Percentiles rank a stretch among this genome's conserved stretches.
Conservation (phyloP, 2,329 filamentous ascomycete species). For the Monilinia vaccinii-corymbosi region DNA sequence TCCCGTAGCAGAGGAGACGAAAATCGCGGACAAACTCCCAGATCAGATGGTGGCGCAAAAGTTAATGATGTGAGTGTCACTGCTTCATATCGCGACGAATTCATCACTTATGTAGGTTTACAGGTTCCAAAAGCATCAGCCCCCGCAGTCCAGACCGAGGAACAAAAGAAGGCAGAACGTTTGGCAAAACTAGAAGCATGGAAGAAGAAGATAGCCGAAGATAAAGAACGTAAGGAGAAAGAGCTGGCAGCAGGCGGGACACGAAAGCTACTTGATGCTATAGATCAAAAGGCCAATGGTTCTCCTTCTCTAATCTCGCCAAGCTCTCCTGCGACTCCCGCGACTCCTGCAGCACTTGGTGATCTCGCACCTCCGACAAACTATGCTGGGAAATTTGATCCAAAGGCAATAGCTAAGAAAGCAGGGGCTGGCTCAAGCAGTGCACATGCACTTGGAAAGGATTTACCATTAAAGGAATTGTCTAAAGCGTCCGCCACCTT, state of each 20-base stretch:
- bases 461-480: conserved; percentile 41
- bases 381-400: conserved; percentile 75
- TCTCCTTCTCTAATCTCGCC: conserved; percentile 38
- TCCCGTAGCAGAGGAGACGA: conserved; percentile 58
- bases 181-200: conserved; percentile 78
- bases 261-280: conserved; percentile 60
- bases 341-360: conserved; percentile 38
- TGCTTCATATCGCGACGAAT: not conserved
- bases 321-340: conserved; percentile 36
- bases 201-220: conserved; percentile 79
- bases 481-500: conserved; percentile 37
- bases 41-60: conserved; percentile 38
- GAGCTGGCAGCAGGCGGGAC: conserved; percentile 57
- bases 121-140: conserved; percentile 47
- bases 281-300: conserved; percentile 57
- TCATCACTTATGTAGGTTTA: conserved; percentile 11
- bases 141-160: conserved; percentile 49
- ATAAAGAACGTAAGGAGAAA: conserved; percentile 63
- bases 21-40: conserved; percentile 46
- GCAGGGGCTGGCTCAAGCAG: conserved; percentile 50
- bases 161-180: conserved; percentile 70
- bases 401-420: conserved; percentile 78
- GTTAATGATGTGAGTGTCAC: conserved; percentile 46
- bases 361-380: conserved; percentile 44
- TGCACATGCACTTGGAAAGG: conserved; percentile 45